A percentile compares a stretch with the other conserved stretches of the same genome.
phyloP scores from a whole-genome alignment of 2,329 filamentous ascomycete genomes.

The Penicillium sp. region DNA sequence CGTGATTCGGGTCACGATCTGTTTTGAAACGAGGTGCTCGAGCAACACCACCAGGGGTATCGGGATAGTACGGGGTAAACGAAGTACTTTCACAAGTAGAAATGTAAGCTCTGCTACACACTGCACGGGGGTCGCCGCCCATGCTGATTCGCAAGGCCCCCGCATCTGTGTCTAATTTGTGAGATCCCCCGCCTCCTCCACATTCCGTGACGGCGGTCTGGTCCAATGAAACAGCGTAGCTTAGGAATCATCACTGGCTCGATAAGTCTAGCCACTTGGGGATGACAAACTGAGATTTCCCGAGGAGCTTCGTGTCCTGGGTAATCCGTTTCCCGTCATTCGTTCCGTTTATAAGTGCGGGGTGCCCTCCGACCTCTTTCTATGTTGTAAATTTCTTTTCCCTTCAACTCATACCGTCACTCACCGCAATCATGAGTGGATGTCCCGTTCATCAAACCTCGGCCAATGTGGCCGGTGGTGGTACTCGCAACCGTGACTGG shows the following conservation, averaged over 20 bases:
- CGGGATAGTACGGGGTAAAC: not conserved
- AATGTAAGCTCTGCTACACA: not conserved
- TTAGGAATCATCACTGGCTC: conserved; percentile 12
- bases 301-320: not conserved
- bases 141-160: conserved; percentile 3
- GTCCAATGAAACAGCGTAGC: conserved; percentile 5
- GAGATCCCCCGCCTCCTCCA: conserved; percentile 1
- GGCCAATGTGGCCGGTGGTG: conserved; percentile 54
- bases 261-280: not conserved
- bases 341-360: conserved; percentile 16
- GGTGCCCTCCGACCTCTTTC: conserved; percentile 4
- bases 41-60: not conserved
- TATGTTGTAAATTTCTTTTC: not conserved
- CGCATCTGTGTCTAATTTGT: not conserved
- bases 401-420: not conserved
- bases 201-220: conserved; percentile 2
- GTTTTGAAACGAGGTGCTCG: not conserved
- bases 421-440: conserved; percentile 23
- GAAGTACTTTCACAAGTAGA: not conserved
- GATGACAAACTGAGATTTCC: conserved; percentile 10
- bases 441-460: conserved; percentile 28
- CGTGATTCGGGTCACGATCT: not conserved
- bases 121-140: not conserved
- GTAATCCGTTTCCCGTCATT: conserved; percentile 15
- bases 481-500: conserved; percentile 69